phyloP scores from a whole-genome alignment of 2,329 filamentous ascomycete species.

The Calycina marina region DNA sequence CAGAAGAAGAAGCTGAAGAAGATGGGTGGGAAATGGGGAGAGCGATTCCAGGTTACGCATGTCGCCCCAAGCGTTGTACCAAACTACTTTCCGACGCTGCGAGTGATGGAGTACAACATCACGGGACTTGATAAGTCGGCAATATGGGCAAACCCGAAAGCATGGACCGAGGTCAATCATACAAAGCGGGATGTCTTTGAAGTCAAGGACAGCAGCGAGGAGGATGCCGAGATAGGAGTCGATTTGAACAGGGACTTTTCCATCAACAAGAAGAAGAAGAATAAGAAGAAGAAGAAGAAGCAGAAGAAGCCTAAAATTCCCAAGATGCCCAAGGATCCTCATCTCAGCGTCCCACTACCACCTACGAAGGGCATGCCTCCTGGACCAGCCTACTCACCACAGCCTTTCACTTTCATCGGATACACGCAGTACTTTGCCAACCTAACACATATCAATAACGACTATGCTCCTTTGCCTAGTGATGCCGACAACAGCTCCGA shows the following conservation, averaged over 20 bases:
- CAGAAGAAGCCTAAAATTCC: constrained; percentile 31
- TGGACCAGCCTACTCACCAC: constrained; percentile 80
- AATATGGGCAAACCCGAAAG: constrained; percentile 12
- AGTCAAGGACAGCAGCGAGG: constrained; percentile 10
- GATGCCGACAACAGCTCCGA: constrained; percentile 15
- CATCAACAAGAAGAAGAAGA: constrained; percentile 23
- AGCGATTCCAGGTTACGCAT: constrained; percentile 70
- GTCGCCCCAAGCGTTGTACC: constrained; percentile 82
- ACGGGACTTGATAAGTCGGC: constrained; percentile 25
- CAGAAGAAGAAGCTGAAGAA: constrained; percentile 42
- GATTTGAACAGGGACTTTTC: constrained; percentile 4
- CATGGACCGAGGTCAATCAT: not conserved
- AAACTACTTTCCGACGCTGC: constrained; percentile 77
- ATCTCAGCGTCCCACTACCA: constrained; percentile 51
- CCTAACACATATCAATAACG: constrained; percentile 74
- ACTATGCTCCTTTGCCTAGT: constrained; percentile 27
- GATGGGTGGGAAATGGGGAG: constrained; percentile 68
- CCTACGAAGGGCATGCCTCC: constrained; percentile 61
- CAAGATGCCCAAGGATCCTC: constrained; percentile 40
- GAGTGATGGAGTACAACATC: constrained; percentile 92
- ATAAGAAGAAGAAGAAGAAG: constrained; percentile 26
- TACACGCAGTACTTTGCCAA: constrained; percentile 93
- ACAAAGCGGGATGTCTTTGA: too few relatives aligned
- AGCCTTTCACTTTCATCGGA: constrained; percentile 62
- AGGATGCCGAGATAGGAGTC: constrained; percentile 5